Percentiles rank a stretch among this genome's conserved stretches.
Evolutionary conservation across 2,329 filamentous ascomycete genomes (phyloP).

Genomic region (Talaromyces piceae): DNA sequence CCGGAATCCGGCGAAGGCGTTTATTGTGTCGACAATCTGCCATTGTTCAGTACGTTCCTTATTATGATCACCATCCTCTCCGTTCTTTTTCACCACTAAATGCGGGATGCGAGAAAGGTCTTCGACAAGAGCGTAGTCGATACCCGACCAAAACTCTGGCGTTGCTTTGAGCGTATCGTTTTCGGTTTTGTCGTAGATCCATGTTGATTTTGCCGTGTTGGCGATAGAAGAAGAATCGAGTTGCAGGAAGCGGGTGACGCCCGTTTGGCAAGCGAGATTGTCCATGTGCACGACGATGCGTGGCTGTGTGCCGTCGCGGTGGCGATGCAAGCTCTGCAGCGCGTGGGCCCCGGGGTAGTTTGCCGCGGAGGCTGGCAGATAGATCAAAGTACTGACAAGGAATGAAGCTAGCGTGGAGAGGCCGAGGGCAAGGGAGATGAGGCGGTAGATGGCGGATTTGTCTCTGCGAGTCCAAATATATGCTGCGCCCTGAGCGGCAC

Average conservation of each 20-base stretch:
- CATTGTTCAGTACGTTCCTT: no score
- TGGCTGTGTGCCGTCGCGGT: constrained; percentile 21
- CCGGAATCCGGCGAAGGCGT: constrained; percentile 45
- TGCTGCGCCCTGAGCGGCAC: constrained; percentile 65
- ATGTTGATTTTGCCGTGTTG: constrained; percentile 27
- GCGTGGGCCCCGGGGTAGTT: constrained; percentile 93
- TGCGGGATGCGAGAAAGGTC: constrained; percentile 14
- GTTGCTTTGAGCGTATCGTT: constrained; percentile 41
- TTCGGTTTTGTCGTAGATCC: constrained; percentile 57
- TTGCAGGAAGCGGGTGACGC: constrained; percentile 54
- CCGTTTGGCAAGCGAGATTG: constrained; percentile 57
- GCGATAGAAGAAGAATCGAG: constrained; percentile 17
- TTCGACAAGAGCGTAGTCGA: constrained; percentile 54
- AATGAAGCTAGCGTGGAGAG: constrained; percentile 56
- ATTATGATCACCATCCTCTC: constrained; percentile 20
- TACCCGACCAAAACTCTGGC: constrained; percentile 49
- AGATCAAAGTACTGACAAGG: constrained; percentile 55
- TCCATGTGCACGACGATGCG: constrained; percentile 46
- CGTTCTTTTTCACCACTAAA: constrained; percentile 20
- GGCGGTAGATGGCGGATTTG: constrained; percentile 52
- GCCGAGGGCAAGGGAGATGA: constrained; percentile 50
- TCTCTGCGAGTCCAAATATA: constrained; percentile 60
- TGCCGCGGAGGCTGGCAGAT: constrained; percentile 73
- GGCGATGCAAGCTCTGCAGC: constrained; percentile 41
- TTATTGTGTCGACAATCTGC: constrained; percentile 44